Conservation (phyloP, 73 alveolate species). For the Paramecium pentaurelia region DNA sequence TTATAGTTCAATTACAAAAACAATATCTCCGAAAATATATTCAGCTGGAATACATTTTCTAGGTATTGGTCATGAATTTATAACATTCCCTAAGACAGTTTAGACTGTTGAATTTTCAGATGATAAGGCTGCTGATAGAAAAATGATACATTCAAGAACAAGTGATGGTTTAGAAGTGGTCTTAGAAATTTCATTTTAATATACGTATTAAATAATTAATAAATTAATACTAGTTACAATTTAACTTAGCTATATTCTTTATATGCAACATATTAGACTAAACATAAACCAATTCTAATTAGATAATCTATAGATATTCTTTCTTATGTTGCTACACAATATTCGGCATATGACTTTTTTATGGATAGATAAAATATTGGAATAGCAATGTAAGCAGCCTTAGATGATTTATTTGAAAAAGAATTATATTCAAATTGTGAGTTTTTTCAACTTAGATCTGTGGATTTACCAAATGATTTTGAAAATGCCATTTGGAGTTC, state of each 20-base stretch:
- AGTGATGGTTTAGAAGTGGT: constrained; percentile 95
- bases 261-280: constrained; percentile 84
- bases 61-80: constrained; percentile 95
- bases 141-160: constrained; percentile 85
- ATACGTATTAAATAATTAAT: constrained; percentile 21
- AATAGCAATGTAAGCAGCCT: constrained; percentile 77
- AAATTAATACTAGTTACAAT: constrained; percentile 49
- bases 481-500: constrained; percentile 91
- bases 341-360: constrained; percentile 92
- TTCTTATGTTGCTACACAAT: constrained; percentile 91
- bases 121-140: constrained; percentile 81
- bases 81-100: constrained; percentile 93
- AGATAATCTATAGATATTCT: constrained; percentile 86
- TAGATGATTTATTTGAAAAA: constrained; percentile 67
- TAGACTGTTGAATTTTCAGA: constrained; percentile 88
- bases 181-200: constrained; percentile 91
- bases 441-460: constrained; percentile 87
- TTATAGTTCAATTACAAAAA: constrained; percentile 88
- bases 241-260: constrained; percentile 74
- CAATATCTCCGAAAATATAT: constrained; percentile 77
- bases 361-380: constrained; percentile 82
- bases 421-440: constrained; percentile 76
- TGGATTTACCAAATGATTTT: constrained; percentile 92
- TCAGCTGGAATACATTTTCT: constrained; percentile 90
- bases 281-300: constrained; percentile 76